These are phyloP conservation scores for Gynochthodes officinalis DNA, from an alignment of 257 asterid genomes.

Conservation along the genomic window DNA sequence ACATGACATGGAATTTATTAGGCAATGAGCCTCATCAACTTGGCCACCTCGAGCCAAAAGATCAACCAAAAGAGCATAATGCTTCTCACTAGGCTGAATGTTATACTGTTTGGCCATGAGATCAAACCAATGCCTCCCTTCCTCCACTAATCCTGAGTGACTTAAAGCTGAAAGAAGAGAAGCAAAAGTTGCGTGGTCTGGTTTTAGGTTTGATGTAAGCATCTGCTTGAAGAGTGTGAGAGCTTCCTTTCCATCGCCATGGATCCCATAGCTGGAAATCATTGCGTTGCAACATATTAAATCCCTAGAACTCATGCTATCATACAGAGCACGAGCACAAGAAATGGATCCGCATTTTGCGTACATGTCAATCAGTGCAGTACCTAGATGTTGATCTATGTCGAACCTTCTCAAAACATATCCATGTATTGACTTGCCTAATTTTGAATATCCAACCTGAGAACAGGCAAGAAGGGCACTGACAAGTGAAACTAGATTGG, in stretches of 20 bases:
- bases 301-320: slow-evolving; percentile 39
- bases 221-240: slow-evolving; percentile 51
- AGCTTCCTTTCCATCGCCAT: slow-evolving; percentile 66
- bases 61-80: slow-evolving; percentile 72
- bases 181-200: slow-evolving; percentile 85
- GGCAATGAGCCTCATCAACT: slow-evolving; percentile 56
- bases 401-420: slow-evolving; percentile 43
- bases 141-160: slow-evolving; percentile 68
- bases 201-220: slow-evolving; percentile 35
- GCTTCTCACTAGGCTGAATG: slow-evolving; percentile 69
- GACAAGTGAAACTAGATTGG: slow-evolving; percentile 56
- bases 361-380: slow-evolving; percentile 74
- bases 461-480: slow-evolving; percentile 72
- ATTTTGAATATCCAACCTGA: slow-evolving; percentile 42
- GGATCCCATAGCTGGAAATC: slow-evolving; percentile 70
- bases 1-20: slow-evolving; percentile 41
- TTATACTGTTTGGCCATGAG: slow-evolving; percentile 54
- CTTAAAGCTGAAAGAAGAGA: slow-evolving; percentile 77
- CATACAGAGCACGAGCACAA: slow-evolving; percentile 42
- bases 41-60: slow-evolving; percentile 78
- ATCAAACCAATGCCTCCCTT: slow-evolving; percentile 62
- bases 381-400: slow-evolving; percentile 43
- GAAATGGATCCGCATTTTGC: slow-evolving; percentile 72
- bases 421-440: slow-evolving; percentile 61
- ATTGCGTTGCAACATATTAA: slow-evolving; percentile 68